Conservation (phyloP, 192 early-diverging fungal species). For the Phycomyces blakesleeanus region DNA sequence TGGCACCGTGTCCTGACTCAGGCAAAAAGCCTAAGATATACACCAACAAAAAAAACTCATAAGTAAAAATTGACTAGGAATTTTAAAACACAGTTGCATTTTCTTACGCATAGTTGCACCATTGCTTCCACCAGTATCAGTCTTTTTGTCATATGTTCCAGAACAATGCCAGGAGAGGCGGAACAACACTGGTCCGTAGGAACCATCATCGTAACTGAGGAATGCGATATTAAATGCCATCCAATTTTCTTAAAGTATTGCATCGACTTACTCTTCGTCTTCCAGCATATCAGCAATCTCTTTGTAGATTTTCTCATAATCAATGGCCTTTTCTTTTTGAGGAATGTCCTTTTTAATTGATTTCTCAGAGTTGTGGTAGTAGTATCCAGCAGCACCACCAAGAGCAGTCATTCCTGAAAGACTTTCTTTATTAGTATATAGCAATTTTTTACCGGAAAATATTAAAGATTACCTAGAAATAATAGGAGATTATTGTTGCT, state of each 20-base stretch:
- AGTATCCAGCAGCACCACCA: slow-evolving; percentile 50
- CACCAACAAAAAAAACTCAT: not conserved
- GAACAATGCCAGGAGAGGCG: slow-evolving; percentile 86
- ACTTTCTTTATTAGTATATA: not conserved
- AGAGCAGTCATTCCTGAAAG: slow-evolving; percentile 38
- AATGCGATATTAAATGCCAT: not conserved
- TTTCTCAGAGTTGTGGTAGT: slow-evolving; percentile 39
- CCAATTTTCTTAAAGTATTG: not conserved
- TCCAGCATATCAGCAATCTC: slow-evolving; percentile 74
- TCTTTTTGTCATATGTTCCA: slow-evolving; percentile 69
- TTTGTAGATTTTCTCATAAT: slow-evolving; percentile 74
- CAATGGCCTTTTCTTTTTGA: slow-evolving; percentile 44
- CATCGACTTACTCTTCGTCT: slow-evolving; percentile 49
- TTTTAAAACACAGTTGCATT: not conserved
- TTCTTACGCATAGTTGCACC: slow-evolving; percentile 67
- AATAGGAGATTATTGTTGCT: not conserved
- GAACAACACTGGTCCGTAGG: slow-evolving; percentile 71
- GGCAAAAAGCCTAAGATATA: slow-evolving; percentile 44
- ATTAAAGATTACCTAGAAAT: too few relatives aligned
- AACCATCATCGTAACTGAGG: slow-evolving; percentile 65
- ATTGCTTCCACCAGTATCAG: slow-evolving; percentile 70
- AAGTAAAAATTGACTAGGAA: not conserved
- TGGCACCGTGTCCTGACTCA: slow-evolving; percentile 71
- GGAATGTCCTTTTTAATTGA: slow-evolving; percentile 9
- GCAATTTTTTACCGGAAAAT: too few relatives aligned